Base-by-base conservation (phyloP, 2,329 filamentous ascomycete genomes). In the Calonectria honghensis region DNA sequence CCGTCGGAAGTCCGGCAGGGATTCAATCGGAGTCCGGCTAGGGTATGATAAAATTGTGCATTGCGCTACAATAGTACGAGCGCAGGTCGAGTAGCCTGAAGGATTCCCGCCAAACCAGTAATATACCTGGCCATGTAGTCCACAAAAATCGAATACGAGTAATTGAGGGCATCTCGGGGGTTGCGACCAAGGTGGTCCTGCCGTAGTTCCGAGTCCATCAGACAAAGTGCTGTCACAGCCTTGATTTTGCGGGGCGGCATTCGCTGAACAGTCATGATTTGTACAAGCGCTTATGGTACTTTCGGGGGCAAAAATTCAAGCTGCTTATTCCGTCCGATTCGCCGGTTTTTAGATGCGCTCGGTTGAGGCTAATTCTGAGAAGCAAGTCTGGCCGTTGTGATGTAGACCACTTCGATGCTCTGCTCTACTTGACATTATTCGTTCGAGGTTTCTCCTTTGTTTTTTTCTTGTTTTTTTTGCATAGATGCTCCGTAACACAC, bases 251-350 rank as follows among this genome's bases (percentile, higher is more conserved):
- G 32, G 57, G 57, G 57, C 9, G 16, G n/a, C 37, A 63, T 24
- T 14, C 14, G 24, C 14, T 18, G 27, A 41, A 31, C n/a, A 37
- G 57, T 20, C 57, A 31, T 41, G 16, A 63, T 41, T 41, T 31
- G 57, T 29, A 29, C 57, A 63, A 63, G 37, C n/a, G 57, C 57
- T 63, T 41, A 41, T 63, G 57, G 57, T 24, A 41, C 57, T 41
- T 41, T 41, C 41, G 37, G 35, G n/a, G 37, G 37, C 57, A 20
- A n/a, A 24, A 41, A 63, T 41, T 39, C 27, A 63, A 63, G 57
- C 57, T 41, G 37, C 57, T 63, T 41, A 63, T 63, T 63, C 57
- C 20, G 24, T 39, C 35, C 13, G 32, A 29, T 61, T 35, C 27
- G 29, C 57, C 57, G 37, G 24, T 63, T 29, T 41, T 63, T 29